Evolutionary conservation across 139 green algal species (phyloP).

Genomic region (Coelastrella sp.): DNA sequence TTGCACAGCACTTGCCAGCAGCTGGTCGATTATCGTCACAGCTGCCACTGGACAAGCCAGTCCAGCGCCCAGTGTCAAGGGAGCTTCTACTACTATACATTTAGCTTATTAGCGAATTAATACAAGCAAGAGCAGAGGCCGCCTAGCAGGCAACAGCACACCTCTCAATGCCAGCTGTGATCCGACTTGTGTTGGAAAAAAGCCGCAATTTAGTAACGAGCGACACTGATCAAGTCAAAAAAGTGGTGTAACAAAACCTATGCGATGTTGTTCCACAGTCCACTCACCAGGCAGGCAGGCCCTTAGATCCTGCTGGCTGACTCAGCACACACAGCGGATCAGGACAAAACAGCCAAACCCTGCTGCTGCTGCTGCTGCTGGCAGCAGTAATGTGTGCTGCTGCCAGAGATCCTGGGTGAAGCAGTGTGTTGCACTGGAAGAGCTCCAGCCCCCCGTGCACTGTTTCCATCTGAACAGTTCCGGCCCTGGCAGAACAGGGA

Average conservation of each 20-base stretch:
- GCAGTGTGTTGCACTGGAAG: constrained; percentile 21
- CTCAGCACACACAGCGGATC: constrained; percentile 23
- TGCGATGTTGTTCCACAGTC: not conserved
- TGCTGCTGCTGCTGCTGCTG: constrained; percentile 40
- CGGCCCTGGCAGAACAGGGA: not conserved
- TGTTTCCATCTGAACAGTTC: constrained; percentile 7
- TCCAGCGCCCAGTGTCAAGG: no score
- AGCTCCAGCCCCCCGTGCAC: constrained; percentile 20
- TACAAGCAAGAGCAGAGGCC: no score
- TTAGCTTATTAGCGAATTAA: no score
- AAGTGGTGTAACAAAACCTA: not conserved
- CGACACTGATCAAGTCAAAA: not conserved
- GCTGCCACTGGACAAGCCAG: no score
- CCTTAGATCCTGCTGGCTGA: not conserved
- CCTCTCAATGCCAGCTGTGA: no score
- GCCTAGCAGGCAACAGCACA: no score
- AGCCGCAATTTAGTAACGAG: not conserved
- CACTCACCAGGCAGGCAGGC: constrained; percentile 5
- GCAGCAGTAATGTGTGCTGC: constrained; percentile 6
- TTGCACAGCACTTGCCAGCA: no score
- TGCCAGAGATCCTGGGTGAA: constrained; percentile 1
- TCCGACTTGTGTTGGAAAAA: no score
- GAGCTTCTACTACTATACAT: no score
- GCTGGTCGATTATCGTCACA: no score
- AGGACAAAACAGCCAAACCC: constrained; percentile 33